Evolutionary conservation across 805 yeast genomes (phyloP).

Genomic region (Priceomyces medius): DNA sequence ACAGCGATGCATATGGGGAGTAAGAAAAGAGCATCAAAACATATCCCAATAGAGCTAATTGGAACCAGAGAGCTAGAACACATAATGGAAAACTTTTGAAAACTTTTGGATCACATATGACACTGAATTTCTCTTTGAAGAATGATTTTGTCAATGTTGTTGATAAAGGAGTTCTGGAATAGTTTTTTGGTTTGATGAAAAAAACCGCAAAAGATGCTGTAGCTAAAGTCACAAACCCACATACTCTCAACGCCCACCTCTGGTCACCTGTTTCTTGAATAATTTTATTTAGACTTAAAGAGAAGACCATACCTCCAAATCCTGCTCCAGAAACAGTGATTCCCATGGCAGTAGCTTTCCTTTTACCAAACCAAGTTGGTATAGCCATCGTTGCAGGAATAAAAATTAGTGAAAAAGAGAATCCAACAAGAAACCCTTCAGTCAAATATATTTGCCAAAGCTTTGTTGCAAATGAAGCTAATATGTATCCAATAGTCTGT

Average conservation of each 20-base stretch:
- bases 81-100: slow-evolving; percentile 23
- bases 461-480: slow-evolving; percentile 51
- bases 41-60: slow-evolving; percentile 37
- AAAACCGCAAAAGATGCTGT: slow-evolving; percentile 36
- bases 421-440: slow-evolving; percentile 51
- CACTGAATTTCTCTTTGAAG: slow-evolving; percentile 22
- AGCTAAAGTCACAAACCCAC: slow-evolving; percentile 32
- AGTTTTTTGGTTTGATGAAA: slow-evolving; percentile 47
- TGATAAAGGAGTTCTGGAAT: slow-evolving; percentile 22
- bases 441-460: slow-evolving; percentile 53
- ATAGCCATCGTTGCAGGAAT: slow-evolving; percentile 45
- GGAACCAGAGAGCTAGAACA: slow-evolving; percentile 33
- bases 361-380: slow-evolving; percentile 49
- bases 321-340: slow-evolving; percentile 50
- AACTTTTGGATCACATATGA: slow-evolving; percentile 35
- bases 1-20: slow-evolving; percentile 37
- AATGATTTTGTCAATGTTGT: slow-evolving; percentile 20
- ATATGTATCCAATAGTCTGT: slow-evolving; percentile 43
- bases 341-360: slow-evolving; percentile 48
- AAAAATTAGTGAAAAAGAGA: slow-evolving; percentile 46
- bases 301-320: slow-evolving; percentile 51
- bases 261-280: slow-evolving; percentile 41
- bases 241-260: slow-evolving; percentile 44
- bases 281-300: slow-evolving; percentile 41
- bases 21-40: slow-evolving; percentile 35